A percentile compares a stretch with the other conserved stretches of the same genome.
Conservation (phyloP, 1,284 basidiomycete genomes). For the Trichosporon coremiiforme region DNA sequence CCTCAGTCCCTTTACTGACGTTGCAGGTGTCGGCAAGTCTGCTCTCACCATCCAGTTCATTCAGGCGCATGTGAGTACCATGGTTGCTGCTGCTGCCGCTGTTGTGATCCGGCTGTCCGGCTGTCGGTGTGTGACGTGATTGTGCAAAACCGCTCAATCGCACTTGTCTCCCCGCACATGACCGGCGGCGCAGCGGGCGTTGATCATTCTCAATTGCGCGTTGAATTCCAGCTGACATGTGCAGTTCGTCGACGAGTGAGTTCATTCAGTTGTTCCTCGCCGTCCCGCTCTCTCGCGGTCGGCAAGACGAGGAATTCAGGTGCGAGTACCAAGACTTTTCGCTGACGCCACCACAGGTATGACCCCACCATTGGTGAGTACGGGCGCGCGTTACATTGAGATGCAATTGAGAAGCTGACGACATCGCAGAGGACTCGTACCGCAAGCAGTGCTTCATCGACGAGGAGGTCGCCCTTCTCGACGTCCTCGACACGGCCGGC, state of each 20-base stretch:
- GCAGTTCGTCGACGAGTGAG: conserved; percentile 89
- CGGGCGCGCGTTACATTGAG: conserved; percentile 13
- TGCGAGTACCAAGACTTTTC: conserved; percentile 14
- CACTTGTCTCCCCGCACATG: neutral
- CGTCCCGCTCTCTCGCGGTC: neutral
- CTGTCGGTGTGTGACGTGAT: neutral
- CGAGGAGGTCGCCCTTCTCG: conserved; percentile 94
- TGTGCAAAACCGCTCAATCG: neutral
- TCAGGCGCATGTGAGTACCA: conserved; percentile 61
- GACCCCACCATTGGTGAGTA: conserved; percentile 83
- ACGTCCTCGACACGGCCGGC: conserved; percentile 97
- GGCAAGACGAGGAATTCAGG: conserved; percentile 14
- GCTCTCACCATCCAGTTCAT: conserved; percentile 97
- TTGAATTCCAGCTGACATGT: conserved; percentile 41
- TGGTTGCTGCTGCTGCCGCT: neutral
- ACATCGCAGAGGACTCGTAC: conserved; percentile 72
- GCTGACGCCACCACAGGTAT: conserved; percentile 59
- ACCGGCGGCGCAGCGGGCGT: neutral
- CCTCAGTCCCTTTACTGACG: conserved; percentile 3
- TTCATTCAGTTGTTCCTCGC: neutral
- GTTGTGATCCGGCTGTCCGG: neutral
- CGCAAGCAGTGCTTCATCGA: conserved; percentile 96
- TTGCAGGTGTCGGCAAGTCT: conserved; percentile 86
- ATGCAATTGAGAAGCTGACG: conserved; percentile 21
- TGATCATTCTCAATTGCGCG: neutral